Conservation (phyloP, 2,329 filamentous ascomycete genomes). For the Diaporthe sp. region DNA sequence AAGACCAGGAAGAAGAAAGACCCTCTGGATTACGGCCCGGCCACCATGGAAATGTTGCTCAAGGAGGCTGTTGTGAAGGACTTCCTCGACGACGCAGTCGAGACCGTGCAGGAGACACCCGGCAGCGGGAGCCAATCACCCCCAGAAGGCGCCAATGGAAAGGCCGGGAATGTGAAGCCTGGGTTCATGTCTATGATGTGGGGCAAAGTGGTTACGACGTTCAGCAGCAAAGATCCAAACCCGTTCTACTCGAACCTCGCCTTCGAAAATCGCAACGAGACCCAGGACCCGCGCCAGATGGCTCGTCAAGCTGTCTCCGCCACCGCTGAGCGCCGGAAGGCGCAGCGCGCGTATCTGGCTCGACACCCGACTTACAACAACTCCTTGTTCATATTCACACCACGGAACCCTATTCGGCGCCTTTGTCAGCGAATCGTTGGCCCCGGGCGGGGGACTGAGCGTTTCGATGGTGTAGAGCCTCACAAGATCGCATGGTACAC, state of each 20-base stretch:
- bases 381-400: slow-evolving; percentile 87
- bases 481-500: slow-evolving; percentile 92
- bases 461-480: slow-evolving; percentile 90
- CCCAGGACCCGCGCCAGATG: slow-evolving; percentile 87
- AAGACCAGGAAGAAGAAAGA: slow-evolving; percentile 76
- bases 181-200: slow-evolving; percentile 73
- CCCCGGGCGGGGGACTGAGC: slow-evolving; percentile 86
- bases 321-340: slow-evolving; percentile 84
- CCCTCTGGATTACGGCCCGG: slow-evolving; percentile 90
- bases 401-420: slow-evolving; percentile 81
- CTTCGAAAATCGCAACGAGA: slow-evolving; percentile 80
- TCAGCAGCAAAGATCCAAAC: slow-evolving; percentile 83
- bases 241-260: slow-evolving; percentile 88
- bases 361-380: slow-evolving; percentile 94
- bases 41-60: slow-evolving; percentile 94
- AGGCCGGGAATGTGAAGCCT: slow-evolving; percentile 63
- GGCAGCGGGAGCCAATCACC: slow-evolving; percentile 52
- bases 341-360: slow-evolving; percentile 90
- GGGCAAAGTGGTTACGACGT: slow-evolving; percentile 68
- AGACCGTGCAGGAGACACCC: slow-evolving; percentile 55
- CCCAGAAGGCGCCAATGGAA: slow-evolving; percentile 48
- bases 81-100: slow-evolving; percentile 84
- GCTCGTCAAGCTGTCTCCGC: slow-evolving; percentile 91
- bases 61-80: slow-evolving; percentile 96
- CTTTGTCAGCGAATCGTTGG: slow-evolving; percentile 92